A percentile compares a stretch with the other conserved stretches of the same genome.
phyloP scores from a whole-genome alignment of 495 filamentous ascomycete species.

The Tuber magnatum region DNA sequence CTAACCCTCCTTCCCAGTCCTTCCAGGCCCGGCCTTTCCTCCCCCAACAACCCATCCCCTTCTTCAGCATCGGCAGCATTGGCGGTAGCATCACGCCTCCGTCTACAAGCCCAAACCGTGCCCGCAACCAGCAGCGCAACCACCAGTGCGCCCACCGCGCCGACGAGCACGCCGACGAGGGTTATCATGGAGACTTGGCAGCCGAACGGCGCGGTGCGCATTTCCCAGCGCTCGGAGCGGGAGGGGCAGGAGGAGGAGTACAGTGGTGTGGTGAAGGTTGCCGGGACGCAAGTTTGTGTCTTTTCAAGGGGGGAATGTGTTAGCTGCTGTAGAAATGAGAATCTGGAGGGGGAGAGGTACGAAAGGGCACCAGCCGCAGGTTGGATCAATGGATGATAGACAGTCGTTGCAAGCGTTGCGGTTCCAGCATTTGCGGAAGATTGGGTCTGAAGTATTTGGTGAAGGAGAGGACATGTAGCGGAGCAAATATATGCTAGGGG shows the following conservation, averaged over 20 bases:
- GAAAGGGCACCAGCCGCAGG: background rate
- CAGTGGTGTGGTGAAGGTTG: conserved; percentile 47
- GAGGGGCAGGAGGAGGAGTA: conserved; percentile 47
- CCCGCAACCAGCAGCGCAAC: conserved; percentile 18
- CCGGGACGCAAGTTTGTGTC: conserved; percentile 50
- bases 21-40: conserved; percentile 8
- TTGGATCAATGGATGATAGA: background rate
- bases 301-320: background rate
- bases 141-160: background rate
- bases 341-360: background rate
- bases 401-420: conserved; percentile 1
- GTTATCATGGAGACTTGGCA: conserved; percentile 52
- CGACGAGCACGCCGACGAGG: conserved; percentile 40
- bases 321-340: background rate
- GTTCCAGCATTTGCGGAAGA: background rate
- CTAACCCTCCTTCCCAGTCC: conserved; percentile 23
- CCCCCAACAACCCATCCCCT: conserved; percentile 3
- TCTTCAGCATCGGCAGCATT: background rate
- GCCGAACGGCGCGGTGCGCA: conserved; percentile 47
- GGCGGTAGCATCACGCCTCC: background rate
- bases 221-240: conserved; percentile 49
- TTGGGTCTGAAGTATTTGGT: background rate
- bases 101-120: background rate
- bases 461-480: background rate
- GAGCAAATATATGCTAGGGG: background rate